Percentiles rank a stretch among this genome's conserved stretches.
Conservation (phyloP, 257 asterid species). For the Solanum chmielewskii region DNA sequence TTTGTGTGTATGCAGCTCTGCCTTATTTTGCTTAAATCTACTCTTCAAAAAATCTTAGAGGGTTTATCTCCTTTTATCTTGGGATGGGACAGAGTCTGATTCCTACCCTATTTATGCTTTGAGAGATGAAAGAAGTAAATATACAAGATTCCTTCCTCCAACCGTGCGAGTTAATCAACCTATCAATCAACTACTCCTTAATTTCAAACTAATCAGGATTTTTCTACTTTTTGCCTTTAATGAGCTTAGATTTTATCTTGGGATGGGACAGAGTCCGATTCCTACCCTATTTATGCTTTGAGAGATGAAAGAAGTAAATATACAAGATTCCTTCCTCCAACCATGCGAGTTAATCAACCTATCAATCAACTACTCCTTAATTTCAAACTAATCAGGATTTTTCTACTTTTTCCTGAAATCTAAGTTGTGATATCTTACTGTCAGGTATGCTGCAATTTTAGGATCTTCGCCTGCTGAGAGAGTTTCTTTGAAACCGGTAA, state of each 20-base stretch:
- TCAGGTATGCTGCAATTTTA: slow-evolving; percentile 90
- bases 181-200: not conserved
- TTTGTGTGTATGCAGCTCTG: not conserved
- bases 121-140: not conserved
- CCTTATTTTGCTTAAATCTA: not conserved
- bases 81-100: not conserved
- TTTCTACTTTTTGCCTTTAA: not conserved
- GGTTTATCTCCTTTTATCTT: not conserved
- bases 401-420: not conserved
- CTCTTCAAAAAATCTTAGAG: not conserved
- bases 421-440: not conserved
- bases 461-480: slow-evolving; percentile 73
- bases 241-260: not conserved
- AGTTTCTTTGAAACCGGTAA: slow-evolving; percentile 72
- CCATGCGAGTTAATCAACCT: not conserved
- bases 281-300: not conserved
- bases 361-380: not conserved
- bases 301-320: not conserved
- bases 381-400: not conserved
- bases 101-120: not conserved
- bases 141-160: not conserved
- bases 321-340: not conserved
- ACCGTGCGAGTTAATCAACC: not conserved
- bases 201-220: not conserved
- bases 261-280: not conserved